Base-by-base conservation (phyloP, 148 eudicot species). In the Cornus suecica region DNA sequence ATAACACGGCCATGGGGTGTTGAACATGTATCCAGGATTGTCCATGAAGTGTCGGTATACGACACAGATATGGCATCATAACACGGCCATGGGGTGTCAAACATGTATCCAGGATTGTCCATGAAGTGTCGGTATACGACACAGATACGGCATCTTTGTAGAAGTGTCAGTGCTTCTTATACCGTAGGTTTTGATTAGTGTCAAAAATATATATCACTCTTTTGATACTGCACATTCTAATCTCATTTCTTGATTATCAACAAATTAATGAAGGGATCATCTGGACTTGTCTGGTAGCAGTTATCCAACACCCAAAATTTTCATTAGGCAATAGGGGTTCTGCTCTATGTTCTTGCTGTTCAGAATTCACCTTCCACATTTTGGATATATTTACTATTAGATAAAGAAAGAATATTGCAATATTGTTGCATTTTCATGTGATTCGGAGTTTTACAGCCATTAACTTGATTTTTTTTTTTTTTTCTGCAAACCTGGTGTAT, bases 401-500 rank as follows among this genome's bases (percentile, higher is more conserved):
- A 58, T 58, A 58, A 18, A 58, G 23, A 58, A 58, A 58, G 24
- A n/a, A 58, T 14, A 4, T 58, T n/a, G 62, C 24, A 22, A n/a
- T 6, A 8, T 58, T 58, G 18, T 20, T 58, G 62, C 20, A 3
- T 32, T 70, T 6, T 72, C 1, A 28, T 22, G 61, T 68, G 26
- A 22, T 56, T 7, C 30, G 18, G 18, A 8, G 28, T 72, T 51
- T 75, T 8, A 34, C 45, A 20, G 14, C 66, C 70, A 71, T 64
- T 72, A 13, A 62, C 24, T 65, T 29, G 27, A 41, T 71, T 62
- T 24, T 37, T 74, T 65, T 37, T 74, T 65, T 28, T 8, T 26
- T 29, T 37, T 63, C 11, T 56, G 32, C 74, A 68, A 31, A 79
- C 66, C 52, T 66, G 22, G 66, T 73, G 72, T 70, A 30, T 79